Percentiles rank a stretch among this genome's conserved stretches.
Conservation (phyloP, 2,329 filamentous ascomycete species). For the Aspergillus sp. region DNA sequence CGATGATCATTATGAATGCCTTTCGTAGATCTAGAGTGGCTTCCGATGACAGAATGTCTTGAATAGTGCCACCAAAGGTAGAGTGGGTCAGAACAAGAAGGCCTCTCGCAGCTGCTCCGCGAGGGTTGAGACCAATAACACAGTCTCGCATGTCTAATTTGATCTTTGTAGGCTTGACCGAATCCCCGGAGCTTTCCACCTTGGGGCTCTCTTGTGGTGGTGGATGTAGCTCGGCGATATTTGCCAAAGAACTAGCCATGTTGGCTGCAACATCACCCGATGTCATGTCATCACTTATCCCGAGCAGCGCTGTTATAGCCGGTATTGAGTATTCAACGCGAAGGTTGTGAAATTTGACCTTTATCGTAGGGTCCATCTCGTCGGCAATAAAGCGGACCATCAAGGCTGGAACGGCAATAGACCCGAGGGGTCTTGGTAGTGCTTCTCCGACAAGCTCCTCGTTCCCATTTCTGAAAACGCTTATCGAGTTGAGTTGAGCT, state of each 20-base stretch:
- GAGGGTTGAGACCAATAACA: constrained; percentile 79
- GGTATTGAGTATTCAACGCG: constrained; percentile 87
- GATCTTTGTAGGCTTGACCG: constrained; percentile 53
- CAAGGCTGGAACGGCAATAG: constrained; percentile 58
- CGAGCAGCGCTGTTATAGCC: constrained; percentile 76
- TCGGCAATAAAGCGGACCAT: constrained; percentile 91
- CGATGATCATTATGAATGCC: constrained; percentile 78
- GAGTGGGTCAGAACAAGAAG: constrained; percentile 77
- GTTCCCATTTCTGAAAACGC: constrained; percentile 61
- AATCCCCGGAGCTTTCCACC: constrained; percentile 18
- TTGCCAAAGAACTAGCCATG: constrained; percentile 77
- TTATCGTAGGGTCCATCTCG: constrained; percentile 88
- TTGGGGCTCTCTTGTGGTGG: constrained; percentile 18
- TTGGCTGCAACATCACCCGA: constrained; percentile 72
- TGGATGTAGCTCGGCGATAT: constrained; percentile 62
- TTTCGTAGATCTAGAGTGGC: constrained; percentile 71
- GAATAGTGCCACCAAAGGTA: constrained; percentile 66
- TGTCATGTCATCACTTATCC: constrained; percentile 65
- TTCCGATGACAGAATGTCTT: constrained; percentile 63
- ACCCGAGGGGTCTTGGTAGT: constrained; percentile 35
- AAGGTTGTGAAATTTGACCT: constrained; percentile 80
- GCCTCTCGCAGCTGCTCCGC: constrained; percentile 71
- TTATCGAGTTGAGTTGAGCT: constrained; percentile 66
- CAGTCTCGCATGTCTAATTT: constrained; percentile 74
- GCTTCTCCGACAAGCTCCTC: constrained; percentile 72